Evolutionary conservation across 805 yeast genomes (phyloP), one percentile per base, ranked within the genome.

Genomic region (Wickerhamiella siamensis): DNA sequence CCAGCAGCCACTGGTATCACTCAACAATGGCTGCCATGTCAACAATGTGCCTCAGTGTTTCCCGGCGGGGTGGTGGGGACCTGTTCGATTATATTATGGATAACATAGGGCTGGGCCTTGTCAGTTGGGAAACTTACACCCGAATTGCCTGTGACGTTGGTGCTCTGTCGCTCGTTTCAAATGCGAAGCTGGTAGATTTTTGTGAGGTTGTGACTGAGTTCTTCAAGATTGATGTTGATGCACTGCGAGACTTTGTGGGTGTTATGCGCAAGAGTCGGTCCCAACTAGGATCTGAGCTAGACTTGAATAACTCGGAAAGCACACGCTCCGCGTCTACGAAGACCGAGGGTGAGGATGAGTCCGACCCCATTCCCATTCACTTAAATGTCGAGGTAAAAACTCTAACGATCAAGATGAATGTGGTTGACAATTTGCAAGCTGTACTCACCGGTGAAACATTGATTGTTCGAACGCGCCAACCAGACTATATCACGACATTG

Each of bases 11-110:
- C 37, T 47, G 5, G 45, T 42, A 2, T 38, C 45, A 6, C 36
- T 44, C 9, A 42, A 41, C 21, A 47, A 52, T 15, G 55, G 53
- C 3, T 45, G 38, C 38, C 21, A 36, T 16, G 14, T 14, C 38
- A 8, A 22, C 20, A 8, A 22, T 20, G 4, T 24, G 38, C n/a
- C 20, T 53, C 19, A 36, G 57, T 4, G 34, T 49, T 2, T 44
- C 35, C 34, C 32, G 36, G 4, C 33, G 47, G 9, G 24, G 9
- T 3, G 15, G 24, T 4, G 32, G 39, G 5, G 57, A 51, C 26
- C 37, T 53, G 3, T 38, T 48, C 10, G 57, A 53, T 34, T 43
- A 52, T 14, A 35, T 53, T 2, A 32, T 51, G 18, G 43, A 44
- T 9, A 43, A 45, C 3, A 43, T 51, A 4, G 46, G 37, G 9